Evolutionary conservation across 2,329 filamentous ascomycete genomes (phyloP).

Genomic region (Phyllosticta citriasiana): DNA sequence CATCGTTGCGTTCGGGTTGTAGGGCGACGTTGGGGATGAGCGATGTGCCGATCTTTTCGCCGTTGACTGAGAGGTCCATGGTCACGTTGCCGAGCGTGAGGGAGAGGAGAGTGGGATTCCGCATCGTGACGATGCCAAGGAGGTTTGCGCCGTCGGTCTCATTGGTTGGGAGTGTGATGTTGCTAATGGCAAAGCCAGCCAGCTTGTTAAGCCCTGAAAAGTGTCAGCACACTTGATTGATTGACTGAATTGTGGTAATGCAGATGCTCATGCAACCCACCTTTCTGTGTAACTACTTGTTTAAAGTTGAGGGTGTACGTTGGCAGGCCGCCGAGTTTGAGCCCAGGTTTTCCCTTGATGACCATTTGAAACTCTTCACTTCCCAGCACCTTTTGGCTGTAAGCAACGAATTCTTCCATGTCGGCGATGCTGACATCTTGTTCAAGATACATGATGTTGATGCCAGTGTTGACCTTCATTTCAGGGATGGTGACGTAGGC

Average conservation of each 20-base stretch:
- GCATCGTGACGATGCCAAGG: conserved; percentile 48
- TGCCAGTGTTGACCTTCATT: conserved; percentile 24
- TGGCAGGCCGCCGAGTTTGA: conserved; percentile 43
- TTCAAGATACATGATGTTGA: conserved; percentile 33
- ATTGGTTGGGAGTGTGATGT: conserved; percentile 18
- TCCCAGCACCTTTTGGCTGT: conserved; percentile 38
- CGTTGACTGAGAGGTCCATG: conserved; percentile 49
- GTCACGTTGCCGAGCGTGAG: conserved; percentile 58
- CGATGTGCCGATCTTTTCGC: conserved; percentile 43
- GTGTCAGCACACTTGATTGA: too few relatives aligned
- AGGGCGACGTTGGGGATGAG: conserved; percentile 51
- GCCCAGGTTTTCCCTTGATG: conserved; percentile 41
- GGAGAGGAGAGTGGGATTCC: conserved; percentile 54
- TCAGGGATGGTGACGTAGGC: conserved; percentile 37
- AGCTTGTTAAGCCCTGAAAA: conserved; percentile 46
- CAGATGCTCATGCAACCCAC: conserved; percentile 25
- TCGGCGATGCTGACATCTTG: conserved; percentile 36
- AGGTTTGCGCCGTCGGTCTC: conserved; percentile 48
- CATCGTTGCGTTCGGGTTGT: conserved; percentile 38
- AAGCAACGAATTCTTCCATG: conserved; percentile 38
- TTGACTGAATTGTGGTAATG: background rate
- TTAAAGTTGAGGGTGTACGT: conserved; percentile 44
- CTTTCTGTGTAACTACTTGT: conserved; percentile 47
- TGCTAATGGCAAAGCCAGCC: conserved; percentile 39
- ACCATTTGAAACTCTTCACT: conserved; percentile 41